These are phyloP conservation scores for Fusarium devonianum DNA, from an alignment of 2,329 filamentous ascomycete genomes.

Conservation along the genomic window DNA sequence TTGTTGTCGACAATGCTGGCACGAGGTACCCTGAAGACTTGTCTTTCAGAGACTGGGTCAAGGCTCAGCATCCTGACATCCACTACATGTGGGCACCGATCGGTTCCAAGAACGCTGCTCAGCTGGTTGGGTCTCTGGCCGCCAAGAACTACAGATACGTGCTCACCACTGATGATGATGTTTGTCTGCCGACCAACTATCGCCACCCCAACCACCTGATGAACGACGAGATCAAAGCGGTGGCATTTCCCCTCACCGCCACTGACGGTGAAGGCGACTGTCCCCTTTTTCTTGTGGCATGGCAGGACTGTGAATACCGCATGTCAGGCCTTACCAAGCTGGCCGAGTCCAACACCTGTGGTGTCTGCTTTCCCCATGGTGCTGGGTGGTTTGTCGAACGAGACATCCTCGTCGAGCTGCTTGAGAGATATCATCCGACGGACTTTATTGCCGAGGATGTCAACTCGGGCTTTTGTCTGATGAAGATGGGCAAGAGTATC, in stretches of 20 bases:
- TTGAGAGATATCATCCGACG: constrained; percentile 5
- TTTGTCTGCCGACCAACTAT: constrained; percentile 15
- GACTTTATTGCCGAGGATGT: constrained; percentile 21
- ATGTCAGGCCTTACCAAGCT: constrained; percentile 17
- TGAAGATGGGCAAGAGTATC: constrained; percentile 12
- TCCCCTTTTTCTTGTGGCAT: constrained; percentile 10
- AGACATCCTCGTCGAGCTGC: constrained; percentile 12
- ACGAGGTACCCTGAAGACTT: constrained; percentile 11
- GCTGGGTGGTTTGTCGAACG: constrained; percentile 20
- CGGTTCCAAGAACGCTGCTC: constrained; percentile 19
- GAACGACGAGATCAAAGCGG: constrained; percentile 11
- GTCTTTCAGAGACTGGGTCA: constrained; percentile 18
- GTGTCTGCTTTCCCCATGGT: constrained; percentile 17
- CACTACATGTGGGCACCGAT: constrained; percentile 22
- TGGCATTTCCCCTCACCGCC: constrained; percentile 12
- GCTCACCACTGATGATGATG: constrained; percentile 17
- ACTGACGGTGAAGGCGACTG: constrained; percentile 10
- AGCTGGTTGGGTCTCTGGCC: constrained; percentile 18
- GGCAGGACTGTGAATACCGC: constrained; percentile 19
- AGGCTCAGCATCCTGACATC: constrained; percentile 14
- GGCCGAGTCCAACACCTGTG: constrained; percentile 9
- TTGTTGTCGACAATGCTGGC: constrained; percentile 15
- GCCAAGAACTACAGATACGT: constrained; percentile 16
- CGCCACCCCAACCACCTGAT: constrained; percentile 14
- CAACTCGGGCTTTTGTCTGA: constrained; percentile 17